phyloP scores from a whole-genome alignment of 2,329 filamentous ascomycete genomes.

The Penicillium vulpinum region DNA sequence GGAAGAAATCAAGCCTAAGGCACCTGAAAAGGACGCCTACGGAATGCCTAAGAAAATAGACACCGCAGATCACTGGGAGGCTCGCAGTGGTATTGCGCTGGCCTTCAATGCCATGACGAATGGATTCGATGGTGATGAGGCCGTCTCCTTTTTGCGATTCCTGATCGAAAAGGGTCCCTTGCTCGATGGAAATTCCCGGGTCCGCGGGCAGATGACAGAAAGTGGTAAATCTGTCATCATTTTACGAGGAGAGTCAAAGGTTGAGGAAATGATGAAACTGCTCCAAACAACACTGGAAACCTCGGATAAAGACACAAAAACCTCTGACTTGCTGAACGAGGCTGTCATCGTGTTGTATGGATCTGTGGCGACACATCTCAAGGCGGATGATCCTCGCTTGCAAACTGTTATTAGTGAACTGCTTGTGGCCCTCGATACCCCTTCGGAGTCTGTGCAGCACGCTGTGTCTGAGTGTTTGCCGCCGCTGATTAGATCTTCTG shows the following conservation, averaged over 20 bases:
- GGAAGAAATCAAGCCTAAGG: conserved; percentile 76
- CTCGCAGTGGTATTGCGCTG: conserved; percentile 81
- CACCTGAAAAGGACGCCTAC: conserved; percentile 84
- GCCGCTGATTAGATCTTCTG: conserved; percentile 79
- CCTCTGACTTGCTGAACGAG: conserved; percentile 88
- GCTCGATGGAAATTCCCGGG: conserved; percentile 74
- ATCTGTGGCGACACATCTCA: conserved; percentile 83
- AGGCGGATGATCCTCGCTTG: conserved; percentile 80
- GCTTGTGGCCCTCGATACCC: conserved; percentile 83
- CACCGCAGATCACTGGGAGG: conserved; percentile 85
- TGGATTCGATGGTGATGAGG: conserved; percentile 65
- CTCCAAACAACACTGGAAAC: conserved; percentile 87
- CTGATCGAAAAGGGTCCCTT: conserved; percentile 82
- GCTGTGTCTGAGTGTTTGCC: conserved; percentile 93
- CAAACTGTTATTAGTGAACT: conserved; percentile 85
- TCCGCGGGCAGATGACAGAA: conserved; percentile 88
- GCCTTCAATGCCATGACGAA: conserved; percentile 80
- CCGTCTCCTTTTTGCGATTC: conserved; percentile 80
- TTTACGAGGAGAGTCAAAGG: conserved; percentile 73
- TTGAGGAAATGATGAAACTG: conserved; percentile 87
- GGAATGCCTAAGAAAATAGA: conserved; percentile 93
- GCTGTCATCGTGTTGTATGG: conserved; percentile 98
- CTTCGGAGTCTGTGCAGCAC: conserved; percentile 95
- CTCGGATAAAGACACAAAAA: conserved; percentile 76
- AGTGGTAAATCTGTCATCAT: conserved; percentile 81